Base-by-base conservation (phyloP, 208 protist species). In the Trypanosoma theileri region DNA sequence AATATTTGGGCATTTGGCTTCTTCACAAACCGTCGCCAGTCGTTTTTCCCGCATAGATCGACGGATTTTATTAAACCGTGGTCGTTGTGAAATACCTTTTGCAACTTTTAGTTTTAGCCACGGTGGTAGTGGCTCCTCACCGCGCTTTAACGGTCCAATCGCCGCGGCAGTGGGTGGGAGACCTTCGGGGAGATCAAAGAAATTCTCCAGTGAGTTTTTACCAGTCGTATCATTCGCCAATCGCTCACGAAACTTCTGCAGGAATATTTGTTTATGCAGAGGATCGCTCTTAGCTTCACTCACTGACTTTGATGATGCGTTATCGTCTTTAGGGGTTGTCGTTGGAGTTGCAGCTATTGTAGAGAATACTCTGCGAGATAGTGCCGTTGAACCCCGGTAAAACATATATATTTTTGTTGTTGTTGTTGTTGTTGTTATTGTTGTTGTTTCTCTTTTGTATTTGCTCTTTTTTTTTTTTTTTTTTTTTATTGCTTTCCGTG, bases 1-100 rank as follows among this genome's bases (percentile, higher is more conserved):
- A 75, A 99, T 99, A 81, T 99, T 99, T 4, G 98, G 98, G 81
- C 98, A 99, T 62, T 97, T 97, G n/a, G 98, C 98, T 77, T 97
- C 91, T 61, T 97, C 88, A 60, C 93, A 97, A 31, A 97, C 91
- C 3, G 93, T 97, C 12, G 91, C 91, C 8, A 97, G 84, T 52
- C 90, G 85, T 66, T 94, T 94, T 51, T 83, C 85, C 16, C 88
- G 80, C 85, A 97, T 93, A 41, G 78, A 85, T 26, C 68, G 71
- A 26, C 86, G 85, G 19, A 97, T 89, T 24, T 70, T 74, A 68
- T 94, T 92, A 73, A 88, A 97, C 11, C 92, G 89, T 3, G 86
- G 85, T 28, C 71, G 85, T 71, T 92, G 83, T 22, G 78, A 86
- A 66, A 81, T 69, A 35, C 89, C 91, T 75, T 94, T 95, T 21